A percentile compares a stretch with the other conserved stretches of the same genome.
Conservation (phyloP, 345 rosid species). For the Euclidium syriacum region DNA sequence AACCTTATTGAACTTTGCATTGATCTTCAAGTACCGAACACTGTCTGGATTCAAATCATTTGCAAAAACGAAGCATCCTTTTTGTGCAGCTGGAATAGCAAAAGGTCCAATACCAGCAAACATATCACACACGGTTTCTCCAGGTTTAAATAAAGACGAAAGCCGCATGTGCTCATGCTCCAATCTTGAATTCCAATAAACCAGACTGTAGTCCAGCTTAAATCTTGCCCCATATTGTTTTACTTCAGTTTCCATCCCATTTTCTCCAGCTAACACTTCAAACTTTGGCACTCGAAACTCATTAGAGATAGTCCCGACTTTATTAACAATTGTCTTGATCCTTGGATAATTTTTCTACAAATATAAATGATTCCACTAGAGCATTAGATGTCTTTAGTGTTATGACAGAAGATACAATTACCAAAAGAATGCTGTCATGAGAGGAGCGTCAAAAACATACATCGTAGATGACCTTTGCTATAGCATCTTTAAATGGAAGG, state of each 20-base stretch:
- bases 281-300: slow-evolving; percentile 93
- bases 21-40: slow-evolving; percentile 65
- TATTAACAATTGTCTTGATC: slow-evolving; percentile 77
- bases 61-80: slow-evolving; percentile 85
- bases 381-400: slow-evolving; percentile 1
- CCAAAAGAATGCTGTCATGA: not conserved
- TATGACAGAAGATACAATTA: not conserved
- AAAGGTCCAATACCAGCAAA: slow-evolving; percentile 97
- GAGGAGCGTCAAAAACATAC: slow-evolving; percentile 42
- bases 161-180: slow-evolving; percentile 89
- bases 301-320: slow-evolving; percentile 74
- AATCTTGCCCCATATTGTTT: slow-evolving; percentile 90
- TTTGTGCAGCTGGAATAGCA: slow-evolving; percentile 90
- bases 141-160: slow-evolving; percentile 64
- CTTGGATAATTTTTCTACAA: slow-evolving; percentile 85
- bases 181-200: slow-evolving; percentile 94
- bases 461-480: slow-evolving; percentile 90
- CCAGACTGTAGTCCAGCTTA: slow-evolving; percentile 81
- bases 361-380: not conserved
- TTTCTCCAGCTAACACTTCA: slow-evolving; percentile 86
- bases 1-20: slow-evolving; percentile 83
- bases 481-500: slow-evolving; percentile 73
- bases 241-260: slow-evolving; percentile 79
- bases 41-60: slow-evolving; percentile 90
- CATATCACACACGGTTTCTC: slow-evolving; percentile 91